These are phyloP conservation scores for Cryptosporidium xiaoi DNA, from an alignment of 169 alveolate genomes.

Conservation along the genomic window DNA sequence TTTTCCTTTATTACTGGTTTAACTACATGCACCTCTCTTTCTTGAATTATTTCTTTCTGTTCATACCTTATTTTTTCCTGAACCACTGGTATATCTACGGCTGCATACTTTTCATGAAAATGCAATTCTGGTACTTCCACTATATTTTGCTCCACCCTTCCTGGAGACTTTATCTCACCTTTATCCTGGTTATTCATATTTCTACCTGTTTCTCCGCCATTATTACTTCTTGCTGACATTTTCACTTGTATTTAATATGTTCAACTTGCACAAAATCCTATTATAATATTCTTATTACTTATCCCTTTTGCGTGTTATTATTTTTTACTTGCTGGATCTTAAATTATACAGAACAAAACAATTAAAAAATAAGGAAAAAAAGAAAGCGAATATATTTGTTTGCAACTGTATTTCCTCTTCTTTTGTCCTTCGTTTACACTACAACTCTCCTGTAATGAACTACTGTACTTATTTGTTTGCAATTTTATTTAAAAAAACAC, in stretches of 20 bases:
- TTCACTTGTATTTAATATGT: background rate
- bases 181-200: slow-evolving; percentile 1
- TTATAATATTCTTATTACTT: too few relatives aligned
- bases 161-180: slow-evolving; percentile 11
- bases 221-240: slow-evolving; percentile 39
- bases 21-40: slow-evolving; percentile 86
- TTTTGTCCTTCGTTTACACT: too few relatives aligned
- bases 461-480: too few relatives aligned
- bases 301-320: too few relatives aligned
- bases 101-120: slow-evolving; percentile 63
- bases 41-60: slow-evolving; percentile 87
- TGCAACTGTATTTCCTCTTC: too few relatives aligned
- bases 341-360: too few relatives aligned
- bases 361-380: too few relatives aligned
- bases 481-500: too few relatives aligned
- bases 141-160: slow-evolving; percentile 77
- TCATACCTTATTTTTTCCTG: slow-evolving; percentile 91
- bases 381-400: too few relatives aligned
- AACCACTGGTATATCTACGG: slow-evolving; percentile 79
- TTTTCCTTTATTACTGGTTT: slow-evolving; percentile 89
- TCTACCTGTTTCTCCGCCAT: slow-evolving; percentile 68
- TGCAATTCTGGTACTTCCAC: slow-evolving; percentile 91
- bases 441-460: too few relatives aligned
- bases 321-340: too few relatives aligned
- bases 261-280: too few relatives aligned